phyloP scores from a whole-genome alignment of 306 rosid genomes.

The Casuarina equisetifolia region DNA sequence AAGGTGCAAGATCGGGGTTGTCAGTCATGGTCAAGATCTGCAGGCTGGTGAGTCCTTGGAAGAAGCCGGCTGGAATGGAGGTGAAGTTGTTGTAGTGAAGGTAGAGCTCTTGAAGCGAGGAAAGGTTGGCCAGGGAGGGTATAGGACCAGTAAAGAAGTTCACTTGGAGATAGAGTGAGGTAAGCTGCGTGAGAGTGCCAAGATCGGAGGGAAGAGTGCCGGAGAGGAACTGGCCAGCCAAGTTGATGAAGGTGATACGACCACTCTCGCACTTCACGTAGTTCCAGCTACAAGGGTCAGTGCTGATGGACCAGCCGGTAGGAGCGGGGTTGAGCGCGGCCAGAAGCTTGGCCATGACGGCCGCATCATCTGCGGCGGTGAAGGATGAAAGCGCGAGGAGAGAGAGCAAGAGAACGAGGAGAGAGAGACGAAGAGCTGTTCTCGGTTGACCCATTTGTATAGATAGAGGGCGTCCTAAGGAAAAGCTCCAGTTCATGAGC shows the following conservation, averaged over 20 bases:
- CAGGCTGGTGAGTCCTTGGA: conserved; percentile 23
- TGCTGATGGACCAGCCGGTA: conserved; percentile 43
- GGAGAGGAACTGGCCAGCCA: conserved; percentile 43
- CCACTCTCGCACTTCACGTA: conserved; percentile 54
- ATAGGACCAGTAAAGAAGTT: conserved; percentile 57
- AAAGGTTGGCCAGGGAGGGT: conserved; percentile 63
- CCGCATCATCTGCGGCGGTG: conserved; percentile 53
- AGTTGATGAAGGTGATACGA: conserved; percentile 54
- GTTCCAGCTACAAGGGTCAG: conserved; percentile 54
- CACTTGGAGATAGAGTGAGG: conserved; percentile 47
- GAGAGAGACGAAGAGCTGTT: conserved; percentile 39
- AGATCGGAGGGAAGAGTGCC: conserved; percentile 77
- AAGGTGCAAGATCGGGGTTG: too few relatives aligned
- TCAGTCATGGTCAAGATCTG: too few relatives aligned
- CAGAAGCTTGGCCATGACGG: conserved; percentile 45
- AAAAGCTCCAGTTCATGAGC: conserved; percentile 91
- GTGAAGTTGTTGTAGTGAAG: conserved; percentile 63
- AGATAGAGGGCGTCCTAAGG: conserved; percentile 11
- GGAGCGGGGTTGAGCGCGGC: conserved; percentile 41
- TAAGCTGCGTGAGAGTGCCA: conserved; percentile 59
- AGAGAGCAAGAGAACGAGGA: not conserved
- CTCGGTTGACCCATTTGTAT: conserved; percentile 48
- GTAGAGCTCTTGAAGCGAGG: conserved; percentile 31
- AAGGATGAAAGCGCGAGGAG: not conserved
- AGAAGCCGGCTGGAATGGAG: conserved; percentile 41